These are phyloP conservation scores for Coniella vitis DNA, from an alignment of 2,329 filamentous ascomycete species.

Conservation along the genomic window DNA sequence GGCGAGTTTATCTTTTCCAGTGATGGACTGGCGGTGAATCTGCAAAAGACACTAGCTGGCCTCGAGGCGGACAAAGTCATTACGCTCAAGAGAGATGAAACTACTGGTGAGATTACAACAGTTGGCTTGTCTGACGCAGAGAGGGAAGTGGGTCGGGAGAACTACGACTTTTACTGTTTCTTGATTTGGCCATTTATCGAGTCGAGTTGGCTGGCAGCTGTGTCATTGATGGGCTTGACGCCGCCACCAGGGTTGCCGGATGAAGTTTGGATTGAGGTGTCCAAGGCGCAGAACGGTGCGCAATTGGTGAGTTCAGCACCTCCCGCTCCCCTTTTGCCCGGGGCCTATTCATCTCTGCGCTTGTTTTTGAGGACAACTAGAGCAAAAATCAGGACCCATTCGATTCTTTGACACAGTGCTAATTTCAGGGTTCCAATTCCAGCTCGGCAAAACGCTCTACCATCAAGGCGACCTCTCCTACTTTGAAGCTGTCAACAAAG, in stretches of 20 bases:
- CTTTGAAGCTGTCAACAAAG: conserved; percentile 97
- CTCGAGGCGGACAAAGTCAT: conserved; percentile 77
- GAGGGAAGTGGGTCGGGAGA: conserved; percentile 74
- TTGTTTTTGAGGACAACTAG: too few relatives aligned
- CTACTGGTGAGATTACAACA: conserved; percentile 47
- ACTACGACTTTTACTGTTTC: conserved; percentile 98
- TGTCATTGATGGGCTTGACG: conserved; percentile 79
- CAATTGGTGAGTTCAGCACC: conserved; percentile 61
- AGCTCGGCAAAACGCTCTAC: conserved; percentile 93
- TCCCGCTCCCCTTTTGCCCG: not conserved
- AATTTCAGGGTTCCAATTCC: not conserved
- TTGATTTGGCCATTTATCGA: conserved; percentile 98
- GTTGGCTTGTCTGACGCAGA: conserved; percentile 74
- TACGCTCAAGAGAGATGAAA: conserved; percentile 51
- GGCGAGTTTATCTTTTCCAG: conserved; percentile 96
- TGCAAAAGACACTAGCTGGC: conserved; percentile 70
- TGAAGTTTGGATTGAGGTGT: conserved; percentile 72
- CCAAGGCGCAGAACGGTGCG: conserved; percentile 72
- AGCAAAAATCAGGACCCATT: too few relatives aligned
- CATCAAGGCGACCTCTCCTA: conserved; percentile 96
- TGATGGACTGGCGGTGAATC: conserved; percentile 71
- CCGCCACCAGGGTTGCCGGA: conserved; percentile 55
- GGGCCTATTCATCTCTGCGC: too few relatives aligned
- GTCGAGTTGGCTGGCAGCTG: conserved; percentile 82
- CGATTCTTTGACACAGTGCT: too few relatives aligned